Evolutionary conservation across 805 yeast genomes (phyloP).

Genomic region (Yarrowia osloensis): DNA sequence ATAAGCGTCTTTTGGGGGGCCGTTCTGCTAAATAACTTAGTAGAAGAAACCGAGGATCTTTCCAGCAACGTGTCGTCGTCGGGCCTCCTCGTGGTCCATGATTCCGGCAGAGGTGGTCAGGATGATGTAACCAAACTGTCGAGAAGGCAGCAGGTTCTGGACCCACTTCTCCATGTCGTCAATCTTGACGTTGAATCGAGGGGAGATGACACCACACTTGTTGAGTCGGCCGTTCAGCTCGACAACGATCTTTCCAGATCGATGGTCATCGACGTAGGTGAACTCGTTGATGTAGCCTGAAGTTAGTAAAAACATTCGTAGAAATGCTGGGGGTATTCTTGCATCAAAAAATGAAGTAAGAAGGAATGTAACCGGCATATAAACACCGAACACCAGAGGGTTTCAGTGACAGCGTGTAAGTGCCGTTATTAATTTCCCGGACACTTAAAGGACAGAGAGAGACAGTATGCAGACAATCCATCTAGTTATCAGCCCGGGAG

Average conservation of each 20-base stretch:
- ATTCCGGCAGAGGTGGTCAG: conserved; percentile 99
- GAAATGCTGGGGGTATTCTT: not conserved
- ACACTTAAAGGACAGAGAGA: conserved; percentile 96
- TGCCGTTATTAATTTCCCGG: conserved; percentile 65
- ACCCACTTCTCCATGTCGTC: conserved; percentile 98
- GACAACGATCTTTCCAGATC: conserved; percentile 96
- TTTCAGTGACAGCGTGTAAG: conserved; percentile 24
- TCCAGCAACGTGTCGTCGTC: conserved; percentile 99
- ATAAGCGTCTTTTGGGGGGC: conserved; percentile 18
- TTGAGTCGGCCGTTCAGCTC: conserved; percentile 97
- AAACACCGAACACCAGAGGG: conserved; percentile 40
- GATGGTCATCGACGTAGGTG: conserved; percentile 98
- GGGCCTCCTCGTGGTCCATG: conserved; percentile 99
- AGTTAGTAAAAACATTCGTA: conserved; percentile 18
- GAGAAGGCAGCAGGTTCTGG: conserved; percentile 95
- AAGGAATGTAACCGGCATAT: conserved; percentile 43
- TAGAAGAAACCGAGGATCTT: conserved; percentile 97
- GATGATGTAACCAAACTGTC: conserved; percentile 98
- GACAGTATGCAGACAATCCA: conserved; percentile 86
- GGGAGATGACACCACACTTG: conserved; percentile 99
- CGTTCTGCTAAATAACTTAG: conserved; percentile 48
- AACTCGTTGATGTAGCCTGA: conserved; percentile 86
- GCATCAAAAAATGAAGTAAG: conserved; percentile 4
- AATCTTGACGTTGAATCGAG: conserved; percentile 96
- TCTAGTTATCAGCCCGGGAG: conserved; percentile 96